Percentiles rank a stretch among this genome's conserved stretches.
phyloP scores from a whole-genome alignment of 306 rosid species.

The Potentilla sterilis region DNA sequence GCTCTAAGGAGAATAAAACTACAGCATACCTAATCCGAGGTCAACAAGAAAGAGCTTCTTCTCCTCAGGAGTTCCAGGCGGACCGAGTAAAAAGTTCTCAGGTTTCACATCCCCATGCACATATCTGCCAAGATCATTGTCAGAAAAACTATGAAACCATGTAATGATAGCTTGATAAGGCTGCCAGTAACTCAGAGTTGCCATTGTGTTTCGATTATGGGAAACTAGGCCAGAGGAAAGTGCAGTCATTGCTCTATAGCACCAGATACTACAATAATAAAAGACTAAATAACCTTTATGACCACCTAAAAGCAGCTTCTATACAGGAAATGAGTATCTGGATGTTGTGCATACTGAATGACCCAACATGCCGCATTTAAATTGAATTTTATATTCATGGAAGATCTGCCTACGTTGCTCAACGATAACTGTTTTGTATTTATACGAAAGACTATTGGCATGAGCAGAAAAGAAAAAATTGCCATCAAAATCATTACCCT shows the following conservation, averaged over 20 bases:
- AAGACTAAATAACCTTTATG: not conserved
- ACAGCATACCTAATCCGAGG: conserved; percentile 45
- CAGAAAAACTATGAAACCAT: conserved; percentile 7
- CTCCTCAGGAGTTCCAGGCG: conserved; percentile 45
- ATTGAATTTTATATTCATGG: not conserved
- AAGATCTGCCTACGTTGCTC: not conserved
- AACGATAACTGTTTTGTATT: not conserved
- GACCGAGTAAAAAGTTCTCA: conserved; percentile 53
- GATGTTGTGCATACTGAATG: no score
- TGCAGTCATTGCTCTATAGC: not conserved
- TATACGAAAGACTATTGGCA: not conserved
- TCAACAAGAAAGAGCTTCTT: conserved; percentile 53
- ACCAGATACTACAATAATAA: not conserved
- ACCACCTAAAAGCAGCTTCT: not conserved
- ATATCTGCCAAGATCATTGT: conserved; percentile 34
- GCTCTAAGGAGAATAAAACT: not conserved
- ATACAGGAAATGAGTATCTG: not conserved
- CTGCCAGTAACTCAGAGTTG: not conserved
- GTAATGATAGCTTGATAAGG: not conserved
- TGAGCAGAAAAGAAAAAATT: conserved; percentile 16
- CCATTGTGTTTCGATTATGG: not conserved
- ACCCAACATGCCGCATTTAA: no score
- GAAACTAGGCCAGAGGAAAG: not conserved
- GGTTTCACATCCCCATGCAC: conserved; percentile 59
- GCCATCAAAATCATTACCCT: conserved; percentile 33